Percentiles rank a stretch among this genome's conserved stretches.
These are phyloP conservation scores for Apiotrichum sp. DNA, from an alignment of 1,284 basidiomycete genomes.

Conservation along the genomic window DNA sequence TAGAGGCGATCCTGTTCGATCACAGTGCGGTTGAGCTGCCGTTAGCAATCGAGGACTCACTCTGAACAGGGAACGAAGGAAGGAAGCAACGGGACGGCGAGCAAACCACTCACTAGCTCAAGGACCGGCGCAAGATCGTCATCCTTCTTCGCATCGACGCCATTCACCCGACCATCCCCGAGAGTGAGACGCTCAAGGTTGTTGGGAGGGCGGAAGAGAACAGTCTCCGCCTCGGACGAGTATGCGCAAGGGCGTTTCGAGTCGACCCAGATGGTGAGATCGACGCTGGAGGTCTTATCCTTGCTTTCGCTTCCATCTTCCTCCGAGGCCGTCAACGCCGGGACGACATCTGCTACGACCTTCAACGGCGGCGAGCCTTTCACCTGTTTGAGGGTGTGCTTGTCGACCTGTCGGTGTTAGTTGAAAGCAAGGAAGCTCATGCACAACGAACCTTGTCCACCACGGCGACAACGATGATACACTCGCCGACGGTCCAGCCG, in stretches of 20 bases:
- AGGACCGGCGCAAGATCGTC: background rate
- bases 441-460: conserved; percentile 8
- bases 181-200: background rate
- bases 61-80: background rate
- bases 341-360: background rate
- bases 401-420: background rate
- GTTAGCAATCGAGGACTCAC: background rate
- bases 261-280: conserved; percentile 1
- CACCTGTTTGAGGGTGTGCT: background rate
- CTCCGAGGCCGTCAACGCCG: background rate
- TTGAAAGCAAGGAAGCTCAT: no score
- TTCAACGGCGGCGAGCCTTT: background rate
- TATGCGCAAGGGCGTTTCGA: conserved; percentile 10
- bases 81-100: background rate
- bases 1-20: background rate
- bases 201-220: conserved; percentile 28
- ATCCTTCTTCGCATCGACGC: background rate
- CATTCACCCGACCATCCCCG: background rate
- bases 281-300: background rate
- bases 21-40: background rate
- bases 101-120: background rate
- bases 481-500: conserved; percentile 24
- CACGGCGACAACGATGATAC: conserved; percentile 22
- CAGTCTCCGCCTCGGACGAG: conserved; percentile 18
- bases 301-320: background rate